Evolutionary conservation across 805 yeast species (phyloP), one percentile per base, ranked within the genome.

Genomic region (Kregervanrija delftensis): DNA sequence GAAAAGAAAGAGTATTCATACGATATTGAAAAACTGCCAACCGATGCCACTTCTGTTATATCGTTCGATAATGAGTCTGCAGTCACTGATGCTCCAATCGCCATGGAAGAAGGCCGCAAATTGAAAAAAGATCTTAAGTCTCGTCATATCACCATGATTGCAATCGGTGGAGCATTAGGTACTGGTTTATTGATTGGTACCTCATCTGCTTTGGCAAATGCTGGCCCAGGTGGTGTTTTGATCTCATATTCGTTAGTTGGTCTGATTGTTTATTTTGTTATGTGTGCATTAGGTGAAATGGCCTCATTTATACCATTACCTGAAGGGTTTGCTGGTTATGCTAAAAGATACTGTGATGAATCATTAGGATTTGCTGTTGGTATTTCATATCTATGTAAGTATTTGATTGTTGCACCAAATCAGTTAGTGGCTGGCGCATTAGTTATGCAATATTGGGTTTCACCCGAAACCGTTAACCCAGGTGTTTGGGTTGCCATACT

Each of bases 111-210:
- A 32, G 77, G 77, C 5, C 74, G 69, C 45, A 58, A 66, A 47
- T 66, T 74, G 52, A 71, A 69, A 46, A 69, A 69, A 51, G 72
- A 66, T 6, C 60, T 74, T 36, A 68, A 73, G 44, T 65, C 79
- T 10, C 60, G 81, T 51, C 81, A 75, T 48, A 71, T 74, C 52
- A 67, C 76, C 41, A 75, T 76, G 81, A 74, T 76, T 64, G 79
- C 93, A 51, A 77, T 86, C 52, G 95, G 93, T 53, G 91, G 93
- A 53, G 86, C 91, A 8, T 65, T 86, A 42, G 93, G 93, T 45
- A 84, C 93, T 1, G 95, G 90, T 57, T 69, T 86, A 45, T 68
- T 86, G 51, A 81, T 86, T 52, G 88, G 90, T 55, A 82, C 90
- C 3, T 88, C 89, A 45, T 66, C 79, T 12, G 81, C 90, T 1